Conservation (phyloP, 768 basidiomycete species). For the Suillus variegatus region DNA sequence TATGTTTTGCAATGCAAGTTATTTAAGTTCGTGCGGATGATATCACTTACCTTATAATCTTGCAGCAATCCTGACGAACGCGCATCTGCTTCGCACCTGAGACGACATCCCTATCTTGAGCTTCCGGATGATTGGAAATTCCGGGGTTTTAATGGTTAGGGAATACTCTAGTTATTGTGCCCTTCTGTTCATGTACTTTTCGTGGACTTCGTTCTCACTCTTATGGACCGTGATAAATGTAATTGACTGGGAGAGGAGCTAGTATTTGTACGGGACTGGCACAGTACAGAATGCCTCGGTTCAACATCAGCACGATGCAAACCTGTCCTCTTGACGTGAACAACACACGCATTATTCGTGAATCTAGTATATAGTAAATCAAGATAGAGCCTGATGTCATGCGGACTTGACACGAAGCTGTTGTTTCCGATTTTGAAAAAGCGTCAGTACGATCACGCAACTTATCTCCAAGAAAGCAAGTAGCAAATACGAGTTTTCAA, state of each 20-base stretch:
- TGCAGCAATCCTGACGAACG: conserved; percentile 83
- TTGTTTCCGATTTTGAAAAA: too few relatives aligned
- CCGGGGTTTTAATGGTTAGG: conserved; percentile 43
- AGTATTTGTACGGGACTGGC: not conserved
- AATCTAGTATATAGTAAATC: not conserved
- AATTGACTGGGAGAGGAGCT: not conserved
- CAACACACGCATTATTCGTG: not conserved
- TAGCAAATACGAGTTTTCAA: not conserved
- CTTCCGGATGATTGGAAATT: conserved; percentile 78
- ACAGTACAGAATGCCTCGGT: not conserved
- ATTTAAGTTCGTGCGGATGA: not conserved
- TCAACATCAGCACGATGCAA: not conserved
- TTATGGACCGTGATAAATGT: not conserved
- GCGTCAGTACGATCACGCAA: too few relatives aligned
- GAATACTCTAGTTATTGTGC: not conserved
- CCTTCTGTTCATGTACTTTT: not conserved
- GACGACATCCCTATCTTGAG: conserved; percentile 75
- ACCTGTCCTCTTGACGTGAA: not conserved
- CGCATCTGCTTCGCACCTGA: conserved; percentile 76
- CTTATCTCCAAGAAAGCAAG: not conserved
- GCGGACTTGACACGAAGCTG: too few relatives aligned
- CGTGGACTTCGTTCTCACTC: not conserved
- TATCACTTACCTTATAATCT: conserved; percentile 5
- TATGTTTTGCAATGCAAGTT: conserved; percentile 87
- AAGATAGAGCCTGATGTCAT: not conserved